Percentiles rank a stretch among this genome's conserved stretches.
phyloP scores from a whole-genome alignment of 2,329 filamentous ascomycete species.

The Epichloe aotearoae region DNA sequence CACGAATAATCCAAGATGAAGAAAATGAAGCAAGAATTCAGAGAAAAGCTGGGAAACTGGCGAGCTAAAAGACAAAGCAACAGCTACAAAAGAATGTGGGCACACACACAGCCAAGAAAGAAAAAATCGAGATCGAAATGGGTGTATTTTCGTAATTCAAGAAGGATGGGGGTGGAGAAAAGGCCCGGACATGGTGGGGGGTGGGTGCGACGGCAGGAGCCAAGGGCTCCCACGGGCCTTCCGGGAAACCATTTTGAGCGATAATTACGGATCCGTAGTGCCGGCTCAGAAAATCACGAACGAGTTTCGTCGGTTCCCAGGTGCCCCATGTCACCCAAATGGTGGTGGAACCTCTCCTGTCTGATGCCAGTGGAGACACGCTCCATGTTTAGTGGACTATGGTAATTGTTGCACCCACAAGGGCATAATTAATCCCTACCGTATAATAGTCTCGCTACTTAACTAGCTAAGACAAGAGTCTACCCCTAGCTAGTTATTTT shows the following conservation, averaged over 20 bases:
- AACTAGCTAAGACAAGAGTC: too few species aligned
- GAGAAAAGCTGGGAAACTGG: neutral
- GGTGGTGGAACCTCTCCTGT: neutral
- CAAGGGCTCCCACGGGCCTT: neutral
- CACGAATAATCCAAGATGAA: neutral
- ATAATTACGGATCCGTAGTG: neutral
- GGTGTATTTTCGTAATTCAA: neutral
- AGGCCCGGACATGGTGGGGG: neutral
- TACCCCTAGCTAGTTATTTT: too few species aligned
- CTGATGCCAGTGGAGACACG: too few species aligned
- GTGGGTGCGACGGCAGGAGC: neutral
- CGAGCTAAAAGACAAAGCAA: neutral
- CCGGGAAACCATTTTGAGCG: neutral
- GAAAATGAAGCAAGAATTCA: neutral
- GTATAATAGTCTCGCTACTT: too few species aligned
- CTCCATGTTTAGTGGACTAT: too few species aligned
- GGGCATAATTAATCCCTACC: too few species aligned
- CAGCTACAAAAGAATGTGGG: neutral
- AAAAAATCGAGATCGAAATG: constrained; percentile 1
- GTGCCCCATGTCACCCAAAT: too few species aligned
- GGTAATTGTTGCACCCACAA: too few species aligned
- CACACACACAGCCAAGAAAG: neutral
- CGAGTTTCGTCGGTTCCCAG: too few species aligned
- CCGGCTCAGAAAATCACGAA: neutral
- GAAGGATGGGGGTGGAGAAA: neutral